These are phyloP conservation scores for Drechslerella coelobrocha DNA, from an alignment of 2,329 filamentous ascomycete species.

Conservation along the genomic window DNA sequence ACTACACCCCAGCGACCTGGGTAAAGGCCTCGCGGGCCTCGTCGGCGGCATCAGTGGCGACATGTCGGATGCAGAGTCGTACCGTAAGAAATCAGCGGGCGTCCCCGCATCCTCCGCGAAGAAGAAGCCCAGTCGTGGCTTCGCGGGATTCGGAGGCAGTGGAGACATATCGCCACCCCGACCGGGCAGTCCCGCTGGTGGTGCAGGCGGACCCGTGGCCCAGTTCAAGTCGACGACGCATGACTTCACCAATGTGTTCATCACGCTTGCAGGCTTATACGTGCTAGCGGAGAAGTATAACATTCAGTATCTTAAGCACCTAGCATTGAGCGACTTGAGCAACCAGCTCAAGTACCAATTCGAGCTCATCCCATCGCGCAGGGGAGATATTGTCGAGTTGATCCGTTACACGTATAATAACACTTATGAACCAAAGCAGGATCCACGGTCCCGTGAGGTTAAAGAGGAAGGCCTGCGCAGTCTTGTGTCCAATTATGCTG, in stretches of 20 bases:
- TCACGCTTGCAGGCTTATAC: constrained; percentile 59
- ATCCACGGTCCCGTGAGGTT: constrained; percentile 16
- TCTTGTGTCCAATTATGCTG: constrained; percentile 41
- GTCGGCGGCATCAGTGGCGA: constrained; percentile 16
- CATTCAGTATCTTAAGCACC: constrained; percentile 56
- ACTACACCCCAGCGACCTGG: constrained; percentile 31
- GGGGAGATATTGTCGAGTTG: constrained; percentile 56
- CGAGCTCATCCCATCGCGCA: constrained; percentile 55
- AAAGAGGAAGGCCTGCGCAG: constrained; percentile 45
- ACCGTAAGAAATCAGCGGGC: constrained; percentile 33
- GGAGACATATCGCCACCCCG: constrained; percentile 38
- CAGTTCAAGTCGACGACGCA: constrained; percentile 46
- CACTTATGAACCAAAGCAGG: constrained; percentile 53
- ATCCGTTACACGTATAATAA: constrained; percentile 58
- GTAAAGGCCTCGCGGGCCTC: constrained; percentile 30
- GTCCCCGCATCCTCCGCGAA: constrained; percentile 25
- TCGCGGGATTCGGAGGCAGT: constrained; percentile 40
- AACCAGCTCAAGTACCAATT: constrained; percentile 53
- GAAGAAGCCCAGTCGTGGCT: constrained; percentile 46
- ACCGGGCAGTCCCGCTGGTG: constrained; percentile 35
- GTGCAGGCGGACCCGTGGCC: not conserved
- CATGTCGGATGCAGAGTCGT: constrained; percentile 49
- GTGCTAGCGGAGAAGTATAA: constrained; percentile 59
- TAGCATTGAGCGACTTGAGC: constrained; percentile 53
- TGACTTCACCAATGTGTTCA: constrained; percentile 56